Percentiles rank a stretch among this genome's conserved stretches.
These are phyloP conservation scores for Trichophyton benhamiae DNA, from an alignment of 2,329 filamentous ascomycete species.

Conservation along the genomic window DNA sequence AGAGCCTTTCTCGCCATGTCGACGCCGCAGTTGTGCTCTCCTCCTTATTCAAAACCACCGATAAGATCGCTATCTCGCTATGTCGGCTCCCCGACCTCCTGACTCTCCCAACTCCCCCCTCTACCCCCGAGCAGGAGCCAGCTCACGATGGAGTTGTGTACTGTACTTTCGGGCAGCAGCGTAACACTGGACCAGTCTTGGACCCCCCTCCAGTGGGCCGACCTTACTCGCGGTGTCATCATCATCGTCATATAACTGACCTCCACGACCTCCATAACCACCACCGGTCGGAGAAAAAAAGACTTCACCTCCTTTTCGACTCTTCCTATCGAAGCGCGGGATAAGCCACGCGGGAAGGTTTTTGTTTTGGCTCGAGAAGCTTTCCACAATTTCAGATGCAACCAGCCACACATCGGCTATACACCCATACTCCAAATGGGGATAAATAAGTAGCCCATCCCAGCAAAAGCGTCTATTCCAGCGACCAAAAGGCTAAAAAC, in stretches of 20 bases:
- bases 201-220: neutral
- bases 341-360: constrained; percentile 1
- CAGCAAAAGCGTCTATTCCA: neutral
- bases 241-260: no score
- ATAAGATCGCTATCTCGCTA: neutral
- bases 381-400: constrained; percentile 1
- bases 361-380: neutral
- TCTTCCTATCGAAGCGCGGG: neutral
- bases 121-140: neutral
- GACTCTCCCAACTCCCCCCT: neutral
- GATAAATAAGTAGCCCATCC: neutral
- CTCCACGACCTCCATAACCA: no score
- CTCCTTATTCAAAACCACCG: neutral
- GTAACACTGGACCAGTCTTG: neutral
- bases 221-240: neutral
- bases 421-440: neutral
- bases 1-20: neutral
- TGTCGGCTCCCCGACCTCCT: neutral
- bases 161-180: neutral
- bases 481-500: no score
- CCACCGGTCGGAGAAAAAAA: neutral
- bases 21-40: neutral
- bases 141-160: neutral
- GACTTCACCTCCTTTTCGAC: neutral
- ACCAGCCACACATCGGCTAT: neutral